Evolutionary conservation across 2,329 filamentous ascomycete genomes (phyloP).

Genomic region (Cadophora sp.): DNA sequence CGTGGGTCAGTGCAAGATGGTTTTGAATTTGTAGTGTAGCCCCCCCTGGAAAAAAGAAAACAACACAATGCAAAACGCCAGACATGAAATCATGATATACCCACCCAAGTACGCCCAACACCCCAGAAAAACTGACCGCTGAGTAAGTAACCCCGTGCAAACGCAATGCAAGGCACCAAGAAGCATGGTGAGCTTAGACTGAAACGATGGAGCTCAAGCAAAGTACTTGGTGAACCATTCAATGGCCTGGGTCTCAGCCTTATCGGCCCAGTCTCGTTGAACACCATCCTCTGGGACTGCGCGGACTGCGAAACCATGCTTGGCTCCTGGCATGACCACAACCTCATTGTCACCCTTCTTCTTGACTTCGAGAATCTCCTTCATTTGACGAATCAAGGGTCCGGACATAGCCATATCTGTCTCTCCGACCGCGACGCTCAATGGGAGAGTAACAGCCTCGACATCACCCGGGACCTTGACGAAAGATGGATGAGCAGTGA

Average conservation of each 20-base stretch:
- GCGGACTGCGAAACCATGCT: constrained; percentile 52
- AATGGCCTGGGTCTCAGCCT: constrained; percentile 50
- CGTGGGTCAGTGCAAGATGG: not conserved
- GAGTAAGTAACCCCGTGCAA: not conserved
- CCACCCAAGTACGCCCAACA: not conserved
- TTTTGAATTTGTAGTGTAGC: not conserved
- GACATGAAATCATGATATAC: constrained; percentile 3
- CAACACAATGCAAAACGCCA: not conserved
- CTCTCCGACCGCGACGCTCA: constrained; percentile 56
- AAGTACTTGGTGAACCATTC: constrained; percentile 46
- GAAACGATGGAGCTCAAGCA: constrained; percentile 16
- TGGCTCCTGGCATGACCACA: constrained; percentile 47
- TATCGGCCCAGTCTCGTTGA: constrained; percentile 44
- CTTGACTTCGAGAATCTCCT: constrained; percentile 42
- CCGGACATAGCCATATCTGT: constrained; percentile 51
- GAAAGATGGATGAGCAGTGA: constrained; percentile 60
- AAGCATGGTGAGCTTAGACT: too few species aligned
- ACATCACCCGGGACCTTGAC: constrained; percentile 55
- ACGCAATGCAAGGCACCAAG: not conserved
- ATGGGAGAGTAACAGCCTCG: constrained; percentile 51
- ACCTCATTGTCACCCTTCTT: constrained; percentile 45
- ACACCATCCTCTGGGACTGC: constrained; percentile 45
- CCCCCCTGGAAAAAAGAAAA: not conserved
- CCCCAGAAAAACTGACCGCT: not conserved
- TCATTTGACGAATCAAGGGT: constrained; percentile 37